phyloP scores from a whole-genome alignment of 164 flowering plant genomes.

The Piper betle region DNA sequence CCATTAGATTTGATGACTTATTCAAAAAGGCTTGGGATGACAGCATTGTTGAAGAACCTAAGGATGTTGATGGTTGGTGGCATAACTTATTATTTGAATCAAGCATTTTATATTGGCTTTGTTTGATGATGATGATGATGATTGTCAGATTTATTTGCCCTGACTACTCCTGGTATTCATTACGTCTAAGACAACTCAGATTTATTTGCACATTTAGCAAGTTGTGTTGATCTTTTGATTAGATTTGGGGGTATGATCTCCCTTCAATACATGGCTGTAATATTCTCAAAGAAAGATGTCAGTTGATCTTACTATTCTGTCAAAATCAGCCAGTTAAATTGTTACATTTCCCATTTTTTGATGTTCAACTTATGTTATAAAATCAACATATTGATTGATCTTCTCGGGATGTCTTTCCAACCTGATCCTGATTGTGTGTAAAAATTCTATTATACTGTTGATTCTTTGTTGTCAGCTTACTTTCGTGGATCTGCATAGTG shows the following conservation, averaged over 20 bases:
- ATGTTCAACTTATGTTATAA: not conserved
- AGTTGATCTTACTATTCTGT: too few species aligned
- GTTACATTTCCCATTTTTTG: not conserved
- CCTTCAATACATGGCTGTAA: not conserved
- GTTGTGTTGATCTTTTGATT: too few species aligned
- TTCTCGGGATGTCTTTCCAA: not conserved
- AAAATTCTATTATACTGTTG: not conserved
- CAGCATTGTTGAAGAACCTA: constrained; percentile 30
- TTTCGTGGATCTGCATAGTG: not conserved
- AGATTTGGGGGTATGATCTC: not conserved
- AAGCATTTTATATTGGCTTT: not conserved
- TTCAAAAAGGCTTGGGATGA: constrained; percentile 94
- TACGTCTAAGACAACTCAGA: too few species aligned
- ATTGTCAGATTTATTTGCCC: too few species aligned
- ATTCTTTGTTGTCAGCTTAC: not conserved
- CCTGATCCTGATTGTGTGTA: not conserved
- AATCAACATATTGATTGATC: too few species aligned
- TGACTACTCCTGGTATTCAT: too few species aligned
- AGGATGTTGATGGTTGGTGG: constrained; percentile 34
- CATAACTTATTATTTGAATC: not conserved
- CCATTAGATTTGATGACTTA: constrained; percentile 88
- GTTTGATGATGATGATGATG: not conserved
- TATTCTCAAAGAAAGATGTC: not conserved
- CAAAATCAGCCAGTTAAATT: not conserved
- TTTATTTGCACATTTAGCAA: not conserved